Conservation (phyloP, 371 early-diverging fungal genomes). For the Mucor velutinosus region DNA sequence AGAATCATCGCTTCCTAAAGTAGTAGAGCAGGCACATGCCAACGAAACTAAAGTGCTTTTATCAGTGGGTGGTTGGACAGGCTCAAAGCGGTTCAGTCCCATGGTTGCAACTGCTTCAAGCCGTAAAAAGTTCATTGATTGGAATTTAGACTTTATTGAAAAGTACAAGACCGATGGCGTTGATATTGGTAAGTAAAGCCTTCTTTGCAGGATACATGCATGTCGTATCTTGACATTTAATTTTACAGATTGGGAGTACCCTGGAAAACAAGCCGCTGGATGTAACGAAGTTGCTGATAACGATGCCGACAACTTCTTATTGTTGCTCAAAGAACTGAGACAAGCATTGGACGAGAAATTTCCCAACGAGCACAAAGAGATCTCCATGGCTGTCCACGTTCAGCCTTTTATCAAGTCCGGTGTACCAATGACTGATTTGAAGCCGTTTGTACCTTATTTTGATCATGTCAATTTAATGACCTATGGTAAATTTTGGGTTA, state of each 20-base stretch:
- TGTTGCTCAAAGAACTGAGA: constrained; percentile 63
- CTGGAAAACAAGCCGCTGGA: constrained; percentile 69
- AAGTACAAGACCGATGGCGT: constrained; percentile 56
- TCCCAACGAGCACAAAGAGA: constrained; percentile 55
- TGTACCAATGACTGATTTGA: constrained; percentile 56
- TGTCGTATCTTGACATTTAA: neutral
- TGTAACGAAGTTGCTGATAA: constrained; percentile 61
- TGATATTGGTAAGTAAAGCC: constrained; percentile 21
- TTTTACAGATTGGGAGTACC: constrained; percentile 76
- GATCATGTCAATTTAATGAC: constrained; percentile 72
- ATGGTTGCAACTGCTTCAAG: constrained; percentile 47
- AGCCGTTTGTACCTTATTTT: constrained; percentile 61
- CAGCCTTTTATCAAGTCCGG: constrained; percentile 58
- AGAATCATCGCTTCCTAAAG: constrained; percentile 39
- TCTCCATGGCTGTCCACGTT: constrained; percentile 75
- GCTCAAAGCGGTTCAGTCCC: constrained; percentile 64
- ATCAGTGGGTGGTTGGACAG: constrained; percentile 83
- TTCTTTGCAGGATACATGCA: too few relatives aligned
- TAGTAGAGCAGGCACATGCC: constrained; percentile 55
- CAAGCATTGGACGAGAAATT: constrained; percentile 61
- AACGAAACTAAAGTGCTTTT: constrained; percentile 65
- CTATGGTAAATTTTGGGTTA: constrained; percentile 34
- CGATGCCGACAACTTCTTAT: constrained; percentile 58
- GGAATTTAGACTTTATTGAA: constrained; percentile 52
- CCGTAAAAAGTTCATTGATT: constrained; percentile 60